Evolutionary conservation across 352 stramenopile genomes (phyloP), one percentile per base, ranked within the genome.

Genomic region (Peronospora destructor): DNA sequence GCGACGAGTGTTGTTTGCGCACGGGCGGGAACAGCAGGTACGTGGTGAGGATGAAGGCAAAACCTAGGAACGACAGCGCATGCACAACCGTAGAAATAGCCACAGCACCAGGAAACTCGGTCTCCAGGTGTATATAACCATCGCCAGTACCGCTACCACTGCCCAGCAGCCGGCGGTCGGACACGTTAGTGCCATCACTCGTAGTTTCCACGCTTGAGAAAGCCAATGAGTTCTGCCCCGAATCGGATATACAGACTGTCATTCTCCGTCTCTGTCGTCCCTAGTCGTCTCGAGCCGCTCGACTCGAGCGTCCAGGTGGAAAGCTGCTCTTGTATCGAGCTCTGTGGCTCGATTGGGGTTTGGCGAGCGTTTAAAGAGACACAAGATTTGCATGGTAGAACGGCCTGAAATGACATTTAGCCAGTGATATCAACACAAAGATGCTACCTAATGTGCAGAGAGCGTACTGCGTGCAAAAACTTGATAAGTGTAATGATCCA

Each of bases 11-110:
- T 45, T 88, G 79, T 44, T 85, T 85, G 14, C 81, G 76, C 51
- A 94, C 63, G 25, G 83, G 80, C 35, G 78, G 79, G 62, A 94
- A 91, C 12, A 91, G 45, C 29, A 87, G 49, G 59, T 91, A 94
- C 26, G 73, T 87, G 35, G 74, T 57, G 50, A 94, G 71, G 41
- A 94, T 80, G 45, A 91, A 79, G 11, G 84, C 53, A 51, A 82
- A 91, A 41, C 76, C 76, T 32, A 89, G 52, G 17, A 94, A 47
- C 3, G 83, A 94, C 2, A 85, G 49, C 19, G 87, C 56, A 57
- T 82, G 82, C 41, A 69, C 67, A 23, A 66, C 55, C n/a, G 76
- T 74, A 46, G 76, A 72, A 25, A 90, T 58, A n/a, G 62, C 71
- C 21, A 68, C 48, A 1, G 62, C 79, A 37, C 75, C 69, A n/a